Conservation (phyloP, 805 yeast genomes). For the Wickerhamiella azymoides region DNA sequence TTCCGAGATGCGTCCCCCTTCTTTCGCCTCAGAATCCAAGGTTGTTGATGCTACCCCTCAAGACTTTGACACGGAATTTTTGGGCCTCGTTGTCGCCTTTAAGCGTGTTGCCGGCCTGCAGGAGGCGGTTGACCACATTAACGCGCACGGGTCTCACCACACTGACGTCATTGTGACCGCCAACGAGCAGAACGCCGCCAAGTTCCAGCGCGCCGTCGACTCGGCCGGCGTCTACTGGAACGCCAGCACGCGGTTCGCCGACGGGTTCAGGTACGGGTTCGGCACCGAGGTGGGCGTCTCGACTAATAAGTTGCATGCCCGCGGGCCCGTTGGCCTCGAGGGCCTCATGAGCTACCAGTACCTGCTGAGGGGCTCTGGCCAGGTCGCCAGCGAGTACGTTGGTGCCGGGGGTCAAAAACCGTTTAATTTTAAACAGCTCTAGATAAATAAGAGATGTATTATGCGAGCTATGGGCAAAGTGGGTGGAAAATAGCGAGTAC, state of each 20-base stretch:
- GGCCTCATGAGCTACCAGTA: constrained; percentile 94
- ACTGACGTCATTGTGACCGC: constrained; percentile 87
- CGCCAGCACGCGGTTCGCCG: constrained; percentile 93
- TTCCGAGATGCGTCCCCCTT: constrained; percentile 28
- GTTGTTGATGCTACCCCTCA: constrained; percentile 33
- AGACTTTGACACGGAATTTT: constrained; percentile 73
- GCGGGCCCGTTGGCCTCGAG: constrained; percentile 98
- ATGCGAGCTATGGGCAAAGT: too few species aligned
- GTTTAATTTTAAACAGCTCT: constrained; percentile 43
- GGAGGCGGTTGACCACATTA: constrained; percentile 77
- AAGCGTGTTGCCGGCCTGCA: constrained; percentile 42
- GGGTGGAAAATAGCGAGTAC: too few species aligned
- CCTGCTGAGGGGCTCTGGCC: constrained; percentile 84
- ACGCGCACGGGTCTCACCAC: constrained; percentile 86
- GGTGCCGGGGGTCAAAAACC: constrained; percentile 83
- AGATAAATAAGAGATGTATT: too few species aligned
- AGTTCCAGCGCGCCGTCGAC: constrained; percentile 72
- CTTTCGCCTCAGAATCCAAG: constrained; percentile 18
- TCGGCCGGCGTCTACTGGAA: constrained; percentile 98
- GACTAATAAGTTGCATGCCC: constrained; percentile 91
- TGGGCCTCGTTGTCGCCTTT: constrained; percentile 73
- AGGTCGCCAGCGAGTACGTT: constrained; percentile 75
- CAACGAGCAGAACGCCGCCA: constrained; percentile 52
- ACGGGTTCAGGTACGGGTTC: constrained; percentile 95
- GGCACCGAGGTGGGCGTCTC: constrained; percentile 98